phyloP scores from a whole-genome alignment of 2,329 filamentous ascomycete genomes.

The Pseudogymnoascus sp. region DNA sequence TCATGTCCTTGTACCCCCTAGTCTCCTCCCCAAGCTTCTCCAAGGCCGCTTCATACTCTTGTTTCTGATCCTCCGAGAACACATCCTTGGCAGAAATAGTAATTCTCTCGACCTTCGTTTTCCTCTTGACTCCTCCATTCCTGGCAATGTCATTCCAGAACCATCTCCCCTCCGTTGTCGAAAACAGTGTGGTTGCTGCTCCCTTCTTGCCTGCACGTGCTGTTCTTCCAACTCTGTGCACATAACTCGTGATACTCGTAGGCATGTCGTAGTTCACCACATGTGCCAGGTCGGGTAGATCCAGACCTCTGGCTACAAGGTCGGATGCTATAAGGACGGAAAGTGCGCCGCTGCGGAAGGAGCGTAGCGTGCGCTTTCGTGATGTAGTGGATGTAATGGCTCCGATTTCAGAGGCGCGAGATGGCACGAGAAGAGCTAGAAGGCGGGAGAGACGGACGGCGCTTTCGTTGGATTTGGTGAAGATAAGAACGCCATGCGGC shows the following conservation, averaged over 20 bases:
- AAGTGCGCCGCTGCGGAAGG: slow-evolving; percentile 54
- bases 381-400: slow-evolving; percentile 72
- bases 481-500: slow-evolving; percentile 55
- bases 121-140: slow-evolving; percentile 40
- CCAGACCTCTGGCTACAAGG: slow-evolving; percentile 84
- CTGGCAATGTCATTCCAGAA: slow-evolving; percentile 79
- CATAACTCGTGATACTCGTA: slow-evolving; percentile 69
- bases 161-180: slow-evolving; percentile 70
- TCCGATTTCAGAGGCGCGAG: slow-evolving; percentile 48
- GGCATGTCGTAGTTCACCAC: slow-evolving; percentile 94
- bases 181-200: slow-evolving; percentile 78
- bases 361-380: slow-evolving; percentile 58
- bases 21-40: slow-evolving; percentile 51
- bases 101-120: slow-evolving; percentile 36
- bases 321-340: slow-evolving; percentile 83
- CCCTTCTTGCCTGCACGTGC: slow-evolving; percentile 71
- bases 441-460: slow-evolving; percentile 81
- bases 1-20: slow-evolving; percentile 1
- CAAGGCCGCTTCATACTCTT: slow-evolving; percentile 45
- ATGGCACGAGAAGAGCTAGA: slow-evolving; percentile 56
- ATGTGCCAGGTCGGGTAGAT: slow-evolving; percentile 68
- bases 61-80: slow-evolving; percentile 33
- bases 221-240: slow-evolving; percentile 87
- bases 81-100: slow-evolving; percentile 32
- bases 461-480: slow-evolving; percentile 83